A percentile compares a stretch with the other conserved stretches of the same genome.
Conservation (phyloP, 2,329 filamentous ascomycete genomes). For the Septoria petroselini region DNA sequence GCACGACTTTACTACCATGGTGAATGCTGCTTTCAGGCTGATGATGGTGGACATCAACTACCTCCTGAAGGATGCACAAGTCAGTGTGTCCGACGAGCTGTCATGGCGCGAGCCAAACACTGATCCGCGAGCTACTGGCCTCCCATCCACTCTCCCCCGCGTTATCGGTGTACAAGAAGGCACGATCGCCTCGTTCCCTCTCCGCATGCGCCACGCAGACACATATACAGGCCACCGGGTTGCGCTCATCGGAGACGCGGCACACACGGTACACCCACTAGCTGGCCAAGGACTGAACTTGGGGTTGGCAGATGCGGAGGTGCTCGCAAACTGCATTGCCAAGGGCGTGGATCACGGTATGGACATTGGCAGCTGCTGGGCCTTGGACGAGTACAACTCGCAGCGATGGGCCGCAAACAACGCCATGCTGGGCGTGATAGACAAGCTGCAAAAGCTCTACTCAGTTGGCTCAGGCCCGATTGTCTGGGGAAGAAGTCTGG, state of each 20-base stretch:
- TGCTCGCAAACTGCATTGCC: conserved; percentile 70
- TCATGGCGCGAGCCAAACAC: conserved; percentile 80
- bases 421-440: conserved; percentile 71
- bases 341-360: conserved; percentile 77
- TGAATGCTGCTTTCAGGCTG: conserved; percentile 91
- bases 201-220: conserved; percentile 89
- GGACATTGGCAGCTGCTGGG: conserved; percentile 76
- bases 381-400: conserved; percentile 74
- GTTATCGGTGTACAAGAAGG: conserved; percentile 71
- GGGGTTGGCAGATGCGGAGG: conserved; percentile 83
- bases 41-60: conserved; percentile 75
- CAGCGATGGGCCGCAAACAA: conserved; percentile 81
- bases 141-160: conserved; percentile 48
- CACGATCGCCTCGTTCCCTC: conserved; percentile 82
- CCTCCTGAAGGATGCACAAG: conserved; percentile 61
- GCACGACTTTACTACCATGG: conserved; percentile 75
- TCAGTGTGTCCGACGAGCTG: conserved; percentile 65
- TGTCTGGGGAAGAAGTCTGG: conserved; percentile 73
- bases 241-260: conserved; percentile 88
- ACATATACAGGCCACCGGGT: conserved; percentile 88
- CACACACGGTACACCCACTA: conserved; percentile 90
- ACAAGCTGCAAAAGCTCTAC: conserved; percentile 92
- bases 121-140: conserved; percentile 41
- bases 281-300: conserved; percentile 94
- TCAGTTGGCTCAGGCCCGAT: conserved; percentile 75